Base-by-base conservation (phyloP, 768 basidiomycete species). In the Mrakia frigida region DNA sequence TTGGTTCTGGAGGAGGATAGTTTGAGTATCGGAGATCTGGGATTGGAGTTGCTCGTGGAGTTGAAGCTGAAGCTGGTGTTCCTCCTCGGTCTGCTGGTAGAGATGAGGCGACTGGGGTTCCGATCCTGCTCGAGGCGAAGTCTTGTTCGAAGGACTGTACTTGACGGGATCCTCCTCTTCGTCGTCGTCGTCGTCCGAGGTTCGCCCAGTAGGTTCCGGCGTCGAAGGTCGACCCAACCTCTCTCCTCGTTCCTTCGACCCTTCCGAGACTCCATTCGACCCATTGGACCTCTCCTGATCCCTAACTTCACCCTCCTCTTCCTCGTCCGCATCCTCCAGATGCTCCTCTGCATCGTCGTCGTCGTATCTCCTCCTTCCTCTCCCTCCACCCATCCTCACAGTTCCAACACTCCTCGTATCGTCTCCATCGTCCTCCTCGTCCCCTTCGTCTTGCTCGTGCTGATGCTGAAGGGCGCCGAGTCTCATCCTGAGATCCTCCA, bases 401-500 rank as follows among this genome's bases (percentile, higher is more conserved):
- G 94, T 97, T 23, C 85, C 82, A 1, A 94, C 86, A 80, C 93
- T 95, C 43, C 88, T 81, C 6, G 88, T 84, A 80, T 94, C 91
- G 77, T 91, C 91, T 14, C 90, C 89, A 43, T 89, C 89, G 35
- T 91, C 90, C n/a, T 82, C 83, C 70, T 84, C 84, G 73, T 80
- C 74, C 80, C 81, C 67, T 80, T 82, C 63, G 65, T 65, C 74
- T 82, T 82, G 71, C 84, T 75, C 76, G 0, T 76, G 81, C 75
- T 82, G 81, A 46, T 53, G 33, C 52, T 73, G 63, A 16, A 74
- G 59, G 31, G 41, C 50, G n/a, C 53, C 71, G 7, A 78, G 50
- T 25, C 69, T 37, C 68, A 91, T 90, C 21, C 91, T 86, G 71
- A 98, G 85, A 3, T 86, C 85, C 52, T 87, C 85, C 3, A 98